Evolutionary conservation across 2,329 filamentous ascomycete genomes (phyloP).

Genomic region (Cladophialophora carrionii): DNA sequence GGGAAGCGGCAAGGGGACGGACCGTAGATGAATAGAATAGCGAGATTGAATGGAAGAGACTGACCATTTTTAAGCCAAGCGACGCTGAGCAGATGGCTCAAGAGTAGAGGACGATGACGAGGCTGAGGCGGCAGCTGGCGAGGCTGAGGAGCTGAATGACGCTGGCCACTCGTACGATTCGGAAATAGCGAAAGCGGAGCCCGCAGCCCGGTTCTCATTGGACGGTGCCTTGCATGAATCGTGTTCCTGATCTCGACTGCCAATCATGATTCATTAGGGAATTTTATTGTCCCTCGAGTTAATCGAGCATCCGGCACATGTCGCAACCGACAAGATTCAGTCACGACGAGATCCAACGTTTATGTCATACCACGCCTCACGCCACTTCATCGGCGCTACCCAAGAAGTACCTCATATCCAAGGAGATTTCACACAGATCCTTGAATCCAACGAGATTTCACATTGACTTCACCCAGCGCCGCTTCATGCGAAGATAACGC

Average conservation of each 20-base stretch:
- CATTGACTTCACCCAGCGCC: conserved; percentile 8
- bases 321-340: background rate
- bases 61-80: conserved; percentile 24
- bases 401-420: background rate
- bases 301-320: conserved; percentile 1
- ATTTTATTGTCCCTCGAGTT: background rate
- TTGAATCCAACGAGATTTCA: background rate
- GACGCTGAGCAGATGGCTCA: background rate
- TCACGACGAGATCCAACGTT: background rate
- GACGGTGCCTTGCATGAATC: conserved; percentile 23
- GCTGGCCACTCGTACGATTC: conserved; percentile 21
- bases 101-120: background rate
- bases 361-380: conserved; percentile 1
- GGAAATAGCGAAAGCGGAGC: conserved; percentile 9
- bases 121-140: background rate
- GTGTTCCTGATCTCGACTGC: conserved; percentile 6
- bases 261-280: conserved; percentile 12
- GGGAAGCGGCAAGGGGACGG: background rate
- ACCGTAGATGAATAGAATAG: conserved; percentile 23
- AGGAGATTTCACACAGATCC: background rate
- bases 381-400: conserved; percentile 1
- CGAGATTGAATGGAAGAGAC: conserved; percentile 26
- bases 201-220: background rate
- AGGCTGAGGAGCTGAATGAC: conserved; percentile 7
- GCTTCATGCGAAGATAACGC: conserved; percentile 20